A percentile compares a stretch with the other conserved stretches of the same genome.
Evolutionary conservation across 2,329 filamentous ascomycete species (phyloP).

Genomic region (Phyllosticta paracitricarpa): DNA sequence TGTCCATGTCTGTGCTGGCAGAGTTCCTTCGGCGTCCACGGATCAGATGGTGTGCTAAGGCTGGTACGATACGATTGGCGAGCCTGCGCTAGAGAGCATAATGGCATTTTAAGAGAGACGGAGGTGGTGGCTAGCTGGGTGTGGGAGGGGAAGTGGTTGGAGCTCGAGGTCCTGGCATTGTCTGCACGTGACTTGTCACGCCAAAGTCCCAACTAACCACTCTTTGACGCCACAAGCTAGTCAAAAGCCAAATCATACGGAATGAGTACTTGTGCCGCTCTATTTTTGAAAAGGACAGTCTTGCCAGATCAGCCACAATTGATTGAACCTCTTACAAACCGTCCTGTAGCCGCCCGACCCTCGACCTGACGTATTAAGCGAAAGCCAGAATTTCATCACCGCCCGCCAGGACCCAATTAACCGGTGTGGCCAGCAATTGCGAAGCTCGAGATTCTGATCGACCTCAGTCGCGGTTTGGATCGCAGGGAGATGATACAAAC

Average conservation of each 20-base stretch:
- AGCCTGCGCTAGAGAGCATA: conserved; percentile 7
- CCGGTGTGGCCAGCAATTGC: neutral
- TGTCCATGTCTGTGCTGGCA: conserved; percentile 1
- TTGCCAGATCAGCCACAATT: neutral
- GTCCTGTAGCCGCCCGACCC: neutral
- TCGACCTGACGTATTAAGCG: neutral
- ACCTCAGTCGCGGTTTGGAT: neutral
- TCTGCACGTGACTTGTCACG: conserved; percentile 3
- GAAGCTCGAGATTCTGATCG: neutral
- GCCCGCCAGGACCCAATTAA: neutral
- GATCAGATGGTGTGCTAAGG: conserved; percentile 1
- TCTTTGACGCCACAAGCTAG: neutral
- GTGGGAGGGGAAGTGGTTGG: conserved; percentile 9
- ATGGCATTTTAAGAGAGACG: conserved; percentile 9
- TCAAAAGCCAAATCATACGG: neutral
- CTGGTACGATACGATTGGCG: neutral
- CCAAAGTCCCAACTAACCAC: neutral
- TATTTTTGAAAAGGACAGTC: neutral
- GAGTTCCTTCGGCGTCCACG: conserved; percentile 8
- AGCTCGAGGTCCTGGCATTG: conserved; percentile 8
- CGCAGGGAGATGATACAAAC: neutral
- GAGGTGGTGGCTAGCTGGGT: conserved; percentile 3
- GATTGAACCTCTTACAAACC: neutral
- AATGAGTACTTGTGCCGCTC: neutral
- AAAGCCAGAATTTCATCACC: neutral